phyloP scores from a whole-genome alignment of 768 basidiomycete genomes.

The Rhizopogon vesiculosus region DNA sequence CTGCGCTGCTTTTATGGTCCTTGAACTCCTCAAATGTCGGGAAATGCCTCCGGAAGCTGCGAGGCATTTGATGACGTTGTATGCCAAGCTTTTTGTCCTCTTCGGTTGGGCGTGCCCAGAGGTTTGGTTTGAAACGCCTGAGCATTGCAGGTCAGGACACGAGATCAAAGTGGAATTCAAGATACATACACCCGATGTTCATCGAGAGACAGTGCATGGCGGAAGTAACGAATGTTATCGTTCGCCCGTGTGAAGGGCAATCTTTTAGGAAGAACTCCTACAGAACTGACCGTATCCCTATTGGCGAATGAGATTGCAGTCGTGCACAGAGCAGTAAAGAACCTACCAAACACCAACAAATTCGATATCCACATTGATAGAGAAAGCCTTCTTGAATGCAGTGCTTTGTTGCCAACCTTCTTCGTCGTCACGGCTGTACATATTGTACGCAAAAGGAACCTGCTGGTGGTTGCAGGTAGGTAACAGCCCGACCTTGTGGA shows the following conservation, averaged over 20 bases:
- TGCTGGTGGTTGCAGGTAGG: constrained; percentile 70
- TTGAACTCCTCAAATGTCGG: constrained; percentile 11
- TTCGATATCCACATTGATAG: constrained; percentile 69
- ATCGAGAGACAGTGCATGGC: constrained; percentile 68
- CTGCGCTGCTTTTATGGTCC: background rate
- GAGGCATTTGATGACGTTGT: constrained; percentile 47
- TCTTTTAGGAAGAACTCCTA: constrained; percentile 57
- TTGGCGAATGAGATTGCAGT: constrained; percentile 4
- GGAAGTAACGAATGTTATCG: constrained; percentile 58
- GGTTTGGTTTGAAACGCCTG: constrained; percentile 28
- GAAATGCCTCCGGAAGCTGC: constrained; percentile 22
- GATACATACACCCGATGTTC: constrained; percentile 49
- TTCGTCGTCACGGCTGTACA: constrained; percentile 59
- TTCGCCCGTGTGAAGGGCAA: constrained; percentile 67
- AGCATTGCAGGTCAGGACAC: constrained; percentile 29
- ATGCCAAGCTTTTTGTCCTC: constrained; percentile 39
- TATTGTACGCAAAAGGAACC: constrained; percentile 65
- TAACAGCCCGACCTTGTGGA: constrained; percentile 70
- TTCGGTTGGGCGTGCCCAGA: constrained; percentile 37
- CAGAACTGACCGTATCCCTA: constrained; percentile 71
- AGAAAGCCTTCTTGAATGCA: constrained; percentile 72
- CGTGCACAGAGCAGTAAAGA: background rate
- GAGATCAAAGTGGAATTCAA: background rate
- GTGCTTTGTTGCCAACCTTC: constrained; percentile 59
- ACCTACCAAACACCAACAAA: constrained; percentile 71